Base-by-base conservation (phyloP, 1,139 yeast species). In the Komagataea norvegica region DNA sequence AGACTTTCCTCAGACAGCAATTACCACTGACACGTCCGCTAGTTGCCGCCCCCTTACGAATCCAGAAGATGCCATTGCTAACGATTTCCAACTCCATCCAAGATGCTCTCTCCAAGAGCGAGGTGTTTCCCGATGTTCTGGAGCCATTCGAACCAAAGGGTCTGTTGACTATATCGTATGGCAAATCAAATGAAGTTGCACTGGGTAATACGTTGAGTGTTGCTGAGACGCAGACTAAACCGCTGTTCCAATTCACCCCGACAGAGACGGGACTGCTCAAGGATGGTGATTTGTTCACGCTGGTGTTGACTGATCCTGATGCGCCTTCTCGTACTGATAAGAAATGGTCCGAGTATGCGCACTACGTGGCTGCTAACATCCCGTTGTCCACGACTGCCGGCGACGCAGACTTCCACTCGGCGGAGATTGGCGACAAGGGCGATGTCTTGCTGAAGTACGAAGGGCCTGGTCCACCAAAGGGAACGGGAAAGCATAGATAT, bases 381-480 rank as follows among this genome's bases (percentile, higher is more conserved):
- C 63, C 41, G 8, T 34, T 50, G 29, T 25, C 34, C 15, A 22
- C 24, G 14, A 36, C 36, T 2, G 9, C 33, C 6, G 27, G 18
- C 4, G 40, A 31, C 25, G 36, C 40, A 4, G 49, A 43, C 8
- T 46, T 45, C 34, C 23, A 41, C 18, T 43, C 51, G 1, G 37
- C 46, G 1, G 54, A 46, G 23, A 26, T 55, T 14, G 40, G 40
- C 7, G 17, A 31, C 6, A 42, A 47, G 13, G 64, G 62, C 5
- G 47, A 49, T 11, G 51, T 43, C 13, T 47, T 74, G 25, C 48
- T 72, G 26, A 61, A 70, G 7, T 87, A 88, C 59, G 57, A 66
- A 54, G 95, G 95, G 0, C 96, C 96, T 3, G 95, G 74, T 3
- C 96, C 96, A 17, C 96, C 96, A 35, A 73, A 74, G 42, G 78